phyloP scores from a whole-genome alignment of 495 filamentous ascomycete genomes.

The Pyrenula massariospora region DNA sequence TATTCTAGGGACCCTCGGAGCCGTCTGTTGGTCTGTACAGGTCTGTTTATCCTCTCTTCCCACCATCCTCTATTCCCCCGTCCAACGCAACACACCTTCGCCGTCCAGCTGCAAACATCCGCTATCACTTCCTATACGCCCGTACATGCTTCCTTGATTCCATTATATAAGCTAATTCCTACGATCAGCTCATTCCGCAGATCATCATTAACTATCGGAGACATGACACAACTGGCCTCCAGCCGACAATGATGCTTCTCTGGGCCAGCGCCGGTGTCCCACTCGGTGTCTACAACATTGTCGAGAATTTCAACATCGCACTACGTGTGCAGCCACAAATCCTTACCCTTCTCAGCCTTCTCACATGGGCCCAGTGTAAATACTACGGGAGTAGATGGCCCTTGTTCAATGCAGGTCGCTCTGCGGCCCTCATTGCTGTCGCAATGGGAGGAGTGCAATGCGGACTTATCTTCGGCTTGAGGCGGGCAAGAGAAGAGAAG shows the following conservation, averaged over 20 bases:
- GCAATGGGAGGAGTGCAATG: conserved; percentile 38
- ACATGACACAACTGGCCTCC: conserved; percentile 46
- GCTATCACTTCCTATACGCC: too few species aligned
- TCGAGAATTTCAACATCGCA: conserved; percentile 47
- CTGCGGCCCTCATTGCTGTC: conserved; percentile 20
- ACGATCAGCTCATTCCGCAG: conserved; percentile 46
- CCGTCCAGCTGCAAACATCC: too few species aligned
- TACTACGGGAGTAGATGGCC: conserved; percentile 41
- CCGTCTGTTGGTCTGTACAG: conserved; percentile 46
- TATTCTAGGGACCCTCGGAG: conserved; percentile 44
- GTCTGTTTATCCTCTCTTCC: conserved; percentile 9
- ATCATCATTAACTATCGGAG: conserved; percentile 52
- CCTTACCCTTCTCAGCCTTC: conserved; percentile 44
- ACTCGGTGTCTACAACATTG: conserved; percentile 55
- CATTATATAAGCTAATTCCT: conserved; percentile 1
- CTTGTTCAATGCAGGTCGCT: conserved; percentile 24
- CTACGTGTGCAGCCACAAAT: conserved; percentile 51
- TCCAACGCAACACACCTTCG: background rate
- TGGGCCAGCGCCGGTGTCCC: conserved; percentile 55
- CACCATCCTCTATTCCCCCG: background rate
- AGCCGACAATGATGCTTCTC: conserved; percentile 54
- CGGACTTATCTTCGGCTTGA: conserved; percentile 38
- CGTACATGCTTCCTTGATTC: background rate
- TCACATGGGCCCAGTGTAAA: conserved; percentile 54
- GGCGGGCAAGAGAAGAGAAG: conserved; percentile 20